A percentile compares a stretch with the other conserved stretches of the same genome.
Conservation (phyloP, 2,329 filamentous ascomycete genomes). For the Aspergillus fumigatiaffinis region DNA sequence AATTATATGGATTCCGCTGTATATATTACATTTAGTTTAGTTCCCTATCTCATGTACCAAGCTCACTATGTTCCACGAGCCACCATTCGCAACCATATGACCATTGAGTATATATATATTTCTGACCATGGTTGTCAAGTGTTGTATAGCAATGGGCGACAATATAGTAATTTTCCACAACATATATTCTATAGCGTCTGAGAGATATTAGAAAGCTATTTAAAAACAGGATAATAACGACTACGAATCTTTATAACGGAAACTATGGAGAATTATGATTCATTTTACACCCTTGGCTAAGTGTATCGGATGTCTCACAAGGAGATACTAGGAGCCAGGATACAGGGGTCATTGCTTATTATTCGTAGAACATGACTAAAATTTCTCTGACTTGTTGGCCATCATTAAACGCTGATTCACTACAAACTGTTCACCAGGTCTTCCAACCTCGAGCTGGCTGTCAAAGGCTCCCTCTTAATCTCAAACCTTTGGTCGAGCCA, state of each 20-base stretch:
- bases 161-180: neutral
- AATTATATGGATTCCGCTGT: neutral
- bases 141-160: neutral
- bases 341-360: neutral
- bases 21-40: neutral
- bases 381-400: neutral
- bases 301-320: neutral
- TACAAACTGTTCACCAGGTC: neutral
- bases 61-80: neutral
- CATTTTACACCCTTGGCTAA: neutral
- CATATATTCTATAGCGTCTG: neutral
- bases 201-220: neutral
- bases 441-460: neutral
- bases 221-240: neutral
- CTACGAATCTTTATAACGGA: neutral
- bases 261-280: neutral
- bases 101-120: too few relatives aligned
- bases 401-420: neutral
- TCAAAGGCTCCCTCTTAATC: conserved; percentile 1
- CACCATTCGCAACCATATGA: too few relatives aligned
- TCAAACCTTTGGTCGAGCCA: neutral
- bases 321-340: neutral
- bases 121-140: neutral
- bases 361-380: neutral
- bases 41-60: neutral